Base-by-base conservation (phyloP, 2,329 filamentous ascomycete species). In the Lanzia echinophila region DNA sequence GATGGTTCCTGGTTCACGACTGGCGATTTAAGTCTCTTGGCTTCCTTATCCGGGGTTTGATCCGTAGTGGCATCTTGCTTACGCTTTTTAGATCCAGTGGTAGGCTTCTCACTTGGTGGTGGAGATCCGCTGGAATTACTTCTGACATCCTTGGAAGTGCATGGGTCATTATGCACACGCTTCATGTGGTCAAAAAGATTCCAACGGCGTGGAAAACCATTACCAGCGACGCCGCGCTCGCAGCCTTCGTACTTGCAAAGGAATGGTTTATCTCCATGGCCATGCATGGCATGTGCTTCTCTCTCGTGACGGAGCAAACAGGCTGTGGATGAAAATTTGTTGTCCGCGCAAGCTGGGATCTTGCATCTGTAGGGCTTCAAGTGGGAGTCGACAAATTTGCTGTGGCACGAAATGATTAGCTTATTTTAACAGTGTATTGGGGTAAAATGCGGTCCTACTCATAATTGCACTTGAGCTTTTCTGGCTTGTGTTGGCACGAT, bases 391-490 rank as follows among this genome's bases (percentile, higher is more conserved):
- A 97, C 84, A 65, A 94, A 96, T 79, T 97, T 97, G 80, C 91
- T 96, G 69, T 47, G 19, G 46, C 49, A 39, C 41, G 31, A 45
- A 47, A 38, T 58, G 43, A 54, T 67, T 63, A 68, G 65, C 59
- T 57, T 58, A 50, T 45, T 42, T 41, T 36, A 53, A 47, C 19
- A 36, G 20, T 28, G 28, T 24, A 36, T 50, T 42, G 13, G 7
- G 38, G 33, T 22, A 10, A 5, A 56, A 46, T 10, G 44, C n/a
- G 22, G 36, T 43, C 89, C 81, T 86, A 95, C 91, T 96, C 91
- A 69, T 96, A 97, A 74, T 96, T 95, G 84, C 92, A 96, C 82
- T 96, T 96, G 64, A 97, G 87, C 76, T 95, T 94, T 68, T 95
- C 94, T 39, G 91, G 83, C 74, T 88, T 88, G 82, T 96, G 92